Conservation (phyloP, 192 early-diverging fungal genomes). For the Rhizophagus sp. region DNA sequence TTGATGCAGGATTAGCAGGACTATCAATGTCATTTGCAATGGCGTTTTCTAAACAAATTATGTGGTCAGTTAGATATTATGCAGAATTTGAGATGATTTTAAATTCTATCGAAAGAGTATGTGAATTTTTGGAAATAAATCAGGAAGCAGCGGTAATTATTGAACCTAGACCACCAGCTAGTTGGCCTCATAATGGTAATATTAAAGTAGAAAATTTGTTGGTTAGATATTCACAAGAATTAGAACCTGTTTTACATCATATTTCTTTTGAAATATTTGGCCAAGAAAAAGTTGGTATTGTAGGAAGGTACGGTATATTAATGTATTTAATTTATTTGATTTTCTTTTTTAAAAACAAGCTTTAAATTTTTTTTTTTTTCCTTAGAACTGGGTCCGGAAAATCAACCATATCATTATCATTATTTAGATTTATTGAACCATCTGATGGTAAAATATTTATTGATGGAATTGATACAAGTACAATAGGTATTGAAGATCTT, state of each 20-base stretch:
- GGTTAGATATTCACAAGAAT: constrained; percentile 77
- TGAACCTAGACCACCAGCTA: constrained; percentile 66
- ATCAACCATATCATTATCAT: constrained; percentile 70
- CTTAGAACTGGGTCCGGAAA: constrained; percentile 60
- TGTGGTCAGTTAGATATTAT: constrained; percentile 77
- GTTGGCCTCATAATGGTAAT: constrained; percentile 77
- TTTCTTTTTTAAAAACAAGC: background rate
- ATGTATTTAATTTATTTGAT: constrained; percentile 39
- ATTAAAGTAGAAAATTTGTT: constrained; percentile 73
- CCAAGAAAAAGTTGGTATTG: constrained; percentile 83
- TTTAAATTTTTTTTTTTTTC: background rate
- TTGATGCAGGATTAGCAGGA: constrained; percentile 81
- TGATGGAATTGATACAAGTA: constrained; percentile 77
- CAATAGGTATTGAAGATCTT: constrained; percentile 71
- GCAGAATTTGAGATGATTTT: constrained; percentile 81
- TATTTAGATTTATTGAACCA: constrained; percentile 81
- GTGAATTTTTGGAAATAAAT: constrained; percentile 78
- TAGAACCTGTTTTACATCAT: constrained; percentile 72
- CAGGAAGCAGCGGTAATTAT: constrained; percentile 54
- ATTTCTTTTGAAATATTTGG: constrained; percentile 70
- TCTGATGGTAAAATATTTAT: constrained; percentile 67
- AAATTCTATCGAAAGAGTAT: constrained; percentile 83
- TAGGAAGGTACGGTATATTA: constrained; percentile 58
- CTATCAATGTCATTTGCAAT: constrained; percentile 81
- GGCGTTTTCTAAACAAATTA: constrained; percentile 73